A percentile compares a stretch with the other conserved stretches of the same genome.
Evolutionary conservation across 2,329 filamentous ascomycete genomes (phyloP).

Genomic region (Nemania sp.): DNA sequence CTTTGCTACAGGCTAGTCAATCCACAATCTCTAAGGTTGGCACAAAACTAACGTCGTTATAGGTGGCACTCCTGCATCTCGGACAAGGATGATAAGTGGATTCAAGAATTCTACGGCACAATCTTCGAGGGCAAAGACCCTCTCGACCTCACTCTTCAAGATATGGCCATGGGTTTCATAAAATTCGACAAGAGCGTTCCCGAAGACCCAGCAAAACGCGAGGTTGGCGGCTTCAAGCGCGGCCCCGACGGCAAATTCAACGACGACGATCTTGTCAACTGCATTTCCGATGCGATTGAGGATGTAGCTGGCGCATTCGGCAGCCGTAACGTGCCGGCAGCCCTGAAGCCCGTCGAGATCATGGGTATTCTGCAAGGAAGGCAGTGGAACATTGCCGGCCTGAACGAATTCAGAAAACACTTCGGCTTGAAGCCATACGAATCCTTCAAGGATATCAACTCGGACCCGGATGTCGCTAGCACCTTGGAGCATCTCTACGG

Average conservation of each 20-base stretch:
- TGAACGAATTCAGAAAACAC: conserved; percentile 86
- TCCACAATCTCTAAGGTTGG: no score
- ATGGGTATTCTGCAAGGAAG: conserved; percentile 78
- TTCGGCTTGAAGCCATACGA: conserved; percentile 76
- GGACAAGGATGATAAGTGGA: conserved; percentile 78
- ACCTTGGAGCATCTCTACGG: conserved; percentile 70
- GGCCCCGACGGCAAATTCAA: conserved; percentile 68
- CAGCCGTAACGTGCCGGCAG: conserved; percentile 71
- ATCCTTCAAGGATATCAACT: conserved; percentile 82
- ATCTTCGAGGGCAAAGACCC: conserved; percentile 62
- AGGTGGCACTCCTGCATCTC: conserved; percentile 75
- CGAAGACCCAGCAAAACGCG: conserved; percentile 68
- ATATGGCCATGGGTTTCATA: conserved; percentile 65
- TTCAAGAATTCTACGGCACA: conserved; percentile 67
- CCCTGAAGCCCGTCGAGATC: conserved; percentile 76
- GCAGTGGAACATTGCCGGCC: conserved; percentile 73
- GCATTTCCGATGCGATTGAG: conserved; percentile 77
- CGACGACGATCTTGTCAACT: conserved; percentile 76
- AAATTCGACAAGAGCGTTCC: conserved; percentile 65
- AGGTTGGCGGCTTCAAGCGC: conserved; percentile 68
- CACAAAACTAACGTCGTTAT: neutral
- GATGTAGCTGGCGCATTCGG: conserved; percentile 77
- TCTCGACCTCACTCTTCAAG: conserved; percentile 57
- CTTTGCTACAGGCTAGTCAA: conserved; percentile 71
- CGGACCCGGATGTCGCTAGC: conserved; percentile 70